Evolutionary conservation across 2,329 filamentous ascomycete species (phyloP), one percentile per base, ranked within the genome.

Genomic region (Talaromyces sp.): DNA sequence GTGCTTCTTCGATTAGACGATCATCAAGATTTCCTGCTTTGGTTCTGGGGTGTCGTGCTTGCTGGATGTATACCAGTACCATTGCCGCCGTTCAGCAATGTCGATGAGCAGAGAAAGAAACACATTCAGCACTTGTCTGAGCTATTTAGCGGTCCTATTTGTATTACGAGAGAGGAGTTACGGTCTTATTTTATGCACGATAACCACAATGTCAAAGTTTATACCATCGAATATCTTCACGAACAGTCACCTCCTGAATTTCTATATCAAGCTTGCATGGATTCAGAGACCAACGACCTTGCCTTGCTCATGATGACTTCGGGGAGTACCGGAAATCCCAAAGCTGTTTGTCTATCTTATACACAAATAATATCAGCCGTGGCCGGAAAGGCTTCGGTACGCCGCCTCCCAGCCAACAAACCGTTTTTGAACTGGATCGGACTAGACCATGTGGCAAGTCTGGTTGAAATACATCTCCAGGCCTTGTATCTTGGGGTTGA

Each of bases 291-390:
- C 30, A 51, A 22, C 22, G 36, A 51, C 33, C 28, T 56, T 0
- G 75, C 75, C 6, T 67, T 73, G 1, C 68, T 82, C 2, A 81
- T 83, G 78, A 70, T 84, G 9, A 84, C 82, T 1, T 83, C 81
- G 1, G 81, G 82, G 4, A 80, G 75, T 61, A 81, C 78, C 9
- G 81, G 81, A 4, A 75, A 77, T 58, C 71, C 80, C 2, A 84
- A 84, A 65, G 81, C 80, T 0, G 81, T 83, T 0, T 65, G 62
- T 1, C 69, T 83, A 1, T 71, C 67, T 0, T 77, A 82, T 60
- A 57, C 62, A 0, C 80, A 83, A 65, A 64, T 83, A 0, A 55
- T 81, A 0, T 64, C 74, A 0, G 72, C 81, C 0, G 60, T 80
- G 17, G 11, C 59, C 1, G 78, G 77, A 22, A 83, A 83, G 64